Evolutionary conservation across 2,329 filamentous ascomycete genomes (phyloP).

Genomic region (Alternaria sp.): DNA sequence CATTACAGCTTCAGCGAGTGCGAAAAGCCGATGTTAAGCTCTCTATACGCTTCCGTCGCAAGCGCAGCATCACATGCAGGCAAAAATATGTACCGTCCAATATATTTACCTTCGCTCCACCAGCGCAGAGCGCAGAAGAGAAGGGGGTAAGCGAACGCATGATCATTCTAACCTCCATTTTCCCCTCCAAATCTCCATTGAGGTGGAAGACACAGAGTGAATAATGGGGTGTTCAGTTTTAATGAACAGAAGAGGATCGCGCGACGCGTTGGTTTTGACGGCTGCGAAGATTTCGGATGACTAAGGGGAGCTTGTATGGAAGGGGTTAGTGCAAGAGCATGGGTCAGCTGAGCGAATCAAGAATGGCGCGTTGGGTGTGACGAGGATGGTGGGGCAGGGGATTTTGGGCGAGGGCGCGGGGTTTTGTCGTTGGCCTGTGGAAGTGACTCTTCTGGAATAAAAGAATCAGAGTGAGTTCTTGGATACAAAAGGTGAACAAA

Average conservation of each 20-base stretch:
- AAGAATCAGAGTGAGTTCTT: not conserved
- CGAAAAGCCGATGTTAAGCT: not conserved
- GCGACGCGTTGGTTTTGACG: constrained; percentile 19
- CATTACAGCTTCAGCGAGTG: not conserved
- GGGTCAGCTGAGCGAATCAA: constrained; percentile 24
- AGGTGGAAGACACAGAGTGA: constrained; percentile 70
- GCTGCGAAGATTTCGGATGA: constrained; percentile 32
- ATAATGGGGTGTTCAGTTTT: constrained; percentile 62
- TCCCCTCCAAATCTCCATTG: constrained; percentile 72
- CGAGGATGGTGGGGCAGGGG: constrained; percentile 29
- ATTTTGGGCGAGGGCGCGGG: constrained; percentile 20
- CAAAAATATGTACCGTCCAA: constrained; percentile 53
- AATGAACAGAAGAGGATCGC: constrained; percentile 40
- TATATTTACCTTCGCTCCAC: constrained; percentile 59
- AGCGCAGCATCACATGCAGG: constrained; percentile 1
- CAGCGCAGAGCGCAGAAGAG: constrained; percentile 53
- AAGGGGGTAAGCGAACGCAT: constrained; percentile 67
- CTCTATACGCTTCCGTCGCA: not conserved
- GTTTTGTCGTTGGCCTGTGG: constrained; percentile 18
- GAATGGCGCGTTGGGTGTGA: constrained; percentile 25
- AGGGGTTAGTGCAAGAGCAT: constrained; percentile 6
- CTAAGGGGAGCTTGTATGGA: constrained; percentile 32
- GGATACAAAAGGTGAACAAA: constrained; percentile 10
- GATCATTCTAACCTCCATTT: constrained; percentile 68
- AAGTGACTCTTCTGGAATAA: constrained; percentile 23